Evolutionary conservation across 2,329 filamentous ascomycete genomes (phyloP).

Genomic region (Aspergillus glaucus): DNA sequence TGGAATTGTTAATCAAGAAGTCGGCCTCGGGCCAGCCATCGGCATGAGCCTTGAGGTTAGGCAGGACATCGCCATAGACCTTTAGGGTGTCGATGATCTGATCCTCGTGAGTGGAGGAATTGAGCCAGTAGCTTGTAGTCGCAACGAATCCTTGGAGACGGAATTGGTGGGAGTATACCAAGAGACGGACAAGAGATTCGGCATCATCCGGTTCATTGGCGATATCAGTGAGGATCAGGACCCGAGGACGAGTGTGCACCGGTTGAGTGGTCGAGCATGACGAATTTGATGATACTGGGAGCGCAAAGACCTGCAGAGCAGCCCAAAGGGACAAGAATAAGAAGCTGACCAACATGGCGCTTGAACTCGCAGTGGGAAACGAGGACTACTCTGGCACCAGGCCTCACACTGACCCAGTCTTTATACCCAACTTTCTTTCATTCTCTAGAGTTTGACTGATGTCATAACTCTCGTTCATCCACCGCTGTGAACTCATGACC

Average conservation of each 20-base stretch:
- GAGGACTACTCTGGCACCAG: background rate
- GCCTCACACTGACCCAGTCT: background rate
- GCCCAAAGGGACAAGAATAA: background rate
- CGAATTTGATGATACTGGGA: background rate
- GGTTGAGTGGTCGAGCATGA: background rate
- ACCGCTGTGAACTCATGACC: no score
- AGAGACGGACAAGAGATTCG: slow-evolving; percentile 41
- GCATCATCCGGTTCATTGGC: slow-evolving; percentile 43
- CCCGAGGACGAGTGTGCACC: slow-evolving; percentile 16
- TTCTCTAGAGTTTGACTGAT: no score
- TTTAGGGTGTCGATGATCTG: slow-evolving; percentile 42
- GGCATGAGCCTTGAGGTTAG: slow-evolving; percentile 45
- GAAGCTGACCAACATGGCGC: background rate
- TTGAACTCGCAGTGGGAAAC: background rate
- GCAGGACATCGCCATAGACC: slow-evolving; percentile 39
- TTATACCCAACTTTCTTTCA: background rate
- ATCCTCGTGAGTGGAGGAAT: slow-evolving; percentile 34
- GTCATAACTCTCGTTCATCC: no score
- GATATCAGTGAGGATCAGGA: slow-evolving; percentile 40
- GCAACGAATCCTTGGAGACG: slow-evolving; percentile 43
- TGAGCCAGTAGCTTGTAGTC: slow-evolving; percentile 44
- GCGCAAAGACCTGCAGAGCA: background rate
- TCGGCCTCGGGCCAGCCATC: slow-evolving; percentile 34
- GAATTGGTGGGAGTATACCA: slow-evolving; percentile 45
- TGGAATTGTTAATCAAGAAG: slow-evolving; percentile 39